phyloP scores from a whole-genome alignment of 179 eudicot species.

The Beta lomatogona region DNA sequence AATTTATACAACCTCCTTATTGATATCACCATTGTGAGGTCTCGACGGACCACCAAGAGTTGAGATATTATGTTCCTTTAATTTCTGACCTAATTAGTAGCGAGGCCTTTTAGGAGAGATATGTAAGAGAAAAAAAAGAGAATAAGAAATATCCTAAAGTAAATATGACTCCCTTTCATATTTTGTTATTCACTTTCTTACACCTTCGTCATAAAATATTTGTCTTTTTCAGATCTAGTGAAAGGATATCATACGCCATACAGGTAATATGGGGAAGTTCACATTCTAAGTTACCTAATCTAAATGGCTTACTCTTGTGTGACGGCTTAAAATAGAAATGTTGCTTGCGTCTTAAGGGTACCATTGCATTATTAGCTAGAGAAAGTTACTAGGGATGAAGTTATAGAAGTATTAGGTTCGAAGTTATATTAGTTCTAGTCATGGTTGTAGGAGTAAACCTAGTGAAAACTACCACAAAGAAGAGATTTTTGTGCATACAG shows the following conservation, averaged over 20 bases:
- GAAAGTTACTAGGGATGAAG: not conserved
- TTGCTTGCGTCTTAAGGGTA: not conserved
- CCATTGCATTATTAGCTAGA: not conserved
- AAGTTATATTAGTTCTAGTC: not conserved
- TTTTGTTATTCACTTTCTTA: no score
- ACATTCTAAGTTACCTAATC: no score
- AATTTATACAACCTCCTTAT: not conserved
- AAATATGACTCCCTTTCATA: no score
- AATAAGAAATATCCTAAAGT: no score
- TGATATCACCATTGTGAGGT: not conserved
- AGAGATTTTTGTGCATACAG: not conserved
- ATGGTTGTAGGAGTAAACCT: not conserved
- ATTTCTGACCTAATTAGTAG: not conserved
- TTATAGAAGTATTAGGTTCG: not conserved
- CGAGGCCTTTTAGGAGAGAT: not conserved
- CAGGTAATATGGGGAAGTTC: no score
- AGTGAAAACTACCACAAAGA: not conserved
- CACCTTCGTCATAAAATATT: no score
- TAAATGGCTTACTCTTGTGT: not conserved
- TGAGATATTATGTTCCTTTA: no score
- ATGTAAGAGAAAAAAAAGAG: no score
- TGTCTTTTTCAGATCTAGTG: no score
- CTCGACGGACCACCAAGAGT: not conserved
- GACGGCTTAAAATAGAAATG: not conserved
- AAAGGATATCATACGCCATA: no score